Evolutionary conservation across 2,329 filamentous ascomycete species (phyloP).

Genomic region (Dichotomopilus funicola): DNA sequence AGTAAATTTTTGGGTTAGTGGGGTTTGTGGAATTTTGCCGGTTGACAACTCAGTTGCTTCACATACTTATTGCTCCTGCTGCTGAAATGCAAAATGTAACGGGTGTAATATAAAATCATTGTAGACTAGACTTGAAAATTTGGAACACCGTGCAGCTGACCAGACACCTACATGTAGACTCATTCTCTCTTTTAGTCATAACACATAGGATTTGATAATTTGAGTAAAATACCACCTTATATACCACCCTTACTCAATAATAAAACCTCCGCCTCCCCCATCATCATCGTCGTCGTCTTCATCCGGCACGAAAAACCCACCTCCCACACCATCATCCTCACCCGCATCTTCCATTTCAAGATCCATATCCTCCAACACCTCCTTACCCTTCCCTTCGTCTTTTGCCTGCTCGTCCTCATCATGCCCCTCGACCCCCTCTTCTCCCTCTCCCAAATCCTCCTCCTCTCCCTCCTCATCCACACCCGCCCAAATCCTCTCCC

Average conservation of each 20-base stretch:
- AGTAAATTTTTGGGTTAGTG: no score
- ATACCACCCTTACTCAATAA: constrained; percentile 16
- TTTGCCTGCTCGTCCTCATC: neutral
- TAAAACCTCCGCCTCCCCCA: constrained; percentile 18
- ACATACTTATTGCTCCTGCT: no score
- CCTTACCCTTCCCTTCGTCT: constrained; percentile 23
- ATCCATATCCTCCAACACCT: constrained; percentile 14
- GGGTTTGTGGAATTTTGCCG: no score
- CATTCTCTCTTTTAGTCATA: neutral
- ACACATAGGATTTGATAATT: neutral
- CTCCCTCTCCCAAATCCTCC: constrained; percentile 18
- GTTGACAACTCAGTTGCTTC: no score
- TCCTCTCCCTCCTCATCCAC: constrained; percentile 43
- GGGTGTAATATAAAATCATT: no score
- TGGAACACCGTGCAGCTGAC: neutral
- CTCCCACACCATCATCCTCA: constrained; percentile 27
- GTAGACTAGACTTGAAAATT: no score
- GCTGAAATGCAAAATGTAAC: no score
- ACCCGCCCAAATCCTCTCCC: constrained; percentile 62
- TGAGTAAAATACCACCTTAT: neutral
- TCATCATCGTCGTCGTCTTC: constrained; percentile 16
- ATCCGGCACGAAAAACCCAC: constrained; percentile 26
- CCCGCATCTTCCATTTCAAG: constrained; percentile 21
- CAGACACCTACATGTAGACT: neutral
- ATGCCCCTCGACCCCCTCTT: neutral